Evolutionary conservation across 257 asterid species (phyloP).

Genomic region (Verbena officinalis): DNA sequence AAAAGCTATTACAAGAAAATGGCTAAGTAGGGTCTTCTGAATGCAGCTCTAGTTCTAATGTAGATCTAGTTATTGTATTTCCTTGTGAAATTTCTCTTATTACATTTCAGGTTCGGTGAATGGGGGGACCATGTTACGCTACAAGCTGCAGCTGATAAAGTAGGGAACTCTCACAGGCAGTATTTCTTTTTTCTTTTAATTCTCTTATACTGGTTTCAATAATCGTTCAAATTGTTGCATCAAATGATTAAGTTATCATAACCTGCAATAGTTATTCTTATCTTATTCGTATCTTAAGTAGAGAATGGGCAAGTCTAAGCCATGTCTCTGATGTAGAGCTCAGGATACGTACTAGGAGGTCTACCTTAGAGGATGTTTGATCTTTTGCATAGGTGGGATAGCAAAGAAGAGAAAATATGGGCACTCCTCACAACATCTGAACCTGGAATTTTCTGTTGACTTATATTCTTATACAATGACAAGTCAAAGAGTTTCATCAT

Average conservation of each 20-base stretch:
- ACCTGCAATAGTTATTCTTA: background rate
- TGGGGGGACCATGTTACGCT: constrained; percentile 78
- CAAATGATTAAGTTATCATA: background rate
- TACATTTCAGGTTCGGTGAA: constrained; percentile 55
- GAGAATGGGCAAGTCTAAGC: no score
- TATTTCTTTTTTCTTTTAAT: constrained; percentile 4
- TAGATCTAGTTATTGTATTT: constrained; percentile 15
- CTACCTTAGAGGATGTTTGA: background rate
- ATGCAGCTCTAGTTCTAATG: constrained; percentile 22
- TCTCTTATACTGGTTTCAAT: constrained; percentile 3
- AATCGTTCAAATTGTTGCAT: constrained; percentile 8
- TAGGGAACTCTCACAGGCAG: constrained; percentile 31
- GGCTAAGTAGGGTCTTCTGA: constrained; percentile 55
- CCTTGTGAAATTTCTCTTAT: constrained; percentile 19
- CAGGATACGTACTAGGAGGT: background rate
- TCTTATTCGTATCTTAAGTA: no score
- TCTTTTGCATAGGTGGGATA: background rate
- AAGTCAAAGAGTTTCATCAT: no score
- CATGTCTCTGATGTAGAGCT: constrained; percentile 6
- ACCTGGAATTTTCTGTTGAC: background rate
- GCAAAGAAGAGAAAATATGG: background rate
- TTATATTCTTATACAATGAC: no score
- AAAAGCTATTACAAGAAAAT: constrained; percentile 66
- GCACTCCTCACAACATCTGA: constrained; percentile 12
- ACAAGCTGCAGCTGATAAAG: constrained; percentile 83